Percentiles rank a stretch among this genome's conserved stretches.
Evolutionary conservation across 108 stramenopile genomes (phyloP).

Genomic region (Cylindrotheca fusiformis): DNA sequence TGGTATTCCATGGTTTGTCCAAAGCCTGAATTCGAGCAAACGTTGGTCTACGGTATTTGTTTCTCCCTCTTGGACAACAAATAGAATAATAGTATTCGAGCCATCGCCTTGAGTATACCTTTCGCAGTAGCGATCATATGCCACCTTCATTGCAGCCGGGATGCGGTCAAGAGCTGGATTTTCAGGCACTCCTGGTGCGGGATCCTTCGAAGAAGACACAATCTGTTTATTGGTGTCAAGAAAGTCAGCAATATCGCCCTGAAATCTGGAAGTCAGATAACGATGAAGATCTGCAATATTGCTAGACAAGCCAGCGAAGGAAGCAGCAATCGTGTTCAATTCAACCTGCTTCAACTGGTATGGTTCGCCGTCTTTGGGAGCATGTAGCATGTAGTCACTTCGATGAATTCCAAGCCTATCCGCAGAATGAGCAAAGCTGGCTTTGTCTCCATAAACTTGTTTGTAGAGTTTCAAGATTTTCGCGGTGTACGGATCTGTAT

Average conservation of each 20-base stretch:
- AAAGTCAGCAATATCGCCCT: constrained; percentile 31
- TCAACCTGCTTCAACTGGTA: constrained; percentile 88
- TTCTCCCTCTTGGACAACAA: constrained; percentile 96
- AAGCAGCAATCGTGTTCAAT: constrained; percentile 97
- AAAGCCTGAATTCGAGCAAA: constrained; percentile 86
- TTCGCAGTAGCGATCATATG: constrained; percentile 64
- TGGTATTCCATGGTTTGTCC: constrained; percentile 69
- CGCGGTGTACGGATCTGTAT: constrained; percentile 83
- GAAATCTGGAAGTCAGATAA: constrained; percentile 51
- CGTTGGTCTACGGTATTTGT: constrained; percentile 96
- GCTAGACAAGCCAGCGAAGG: constrained; percentile 82
- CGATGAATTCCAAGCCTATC: constrained; percentile 87
- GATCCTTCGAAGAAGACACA: constrained; percentile 15
- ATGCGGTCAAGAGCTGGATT: constrained; percentile 79
- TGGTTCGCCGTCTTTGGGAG: constrained; percentile 17
- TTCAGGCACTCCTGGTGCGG: constrained; percentile 61
- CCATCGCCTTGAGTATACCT: constrained; percentile 19
- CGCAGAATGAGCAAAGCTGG: constrained; percentile 43
- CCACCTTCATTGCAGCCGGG: constrained; percentile 68
- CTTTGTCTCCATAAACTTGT: constrained; percentile 46
- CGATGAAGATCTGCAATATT: constrained; percentile 73
- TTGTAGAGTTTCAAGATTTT: constrained; percentile 77
- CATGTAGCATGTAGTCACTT: constrained; percentile 97
- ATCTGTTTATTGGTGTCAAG: constrained; percentile 53
- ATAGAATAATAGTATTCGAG: constrained; percentile 54